Base-by-base conservation (phyloP, 2,329 filamentous ascomycete genomes). In the Aspergillus nomiae region DNA sequence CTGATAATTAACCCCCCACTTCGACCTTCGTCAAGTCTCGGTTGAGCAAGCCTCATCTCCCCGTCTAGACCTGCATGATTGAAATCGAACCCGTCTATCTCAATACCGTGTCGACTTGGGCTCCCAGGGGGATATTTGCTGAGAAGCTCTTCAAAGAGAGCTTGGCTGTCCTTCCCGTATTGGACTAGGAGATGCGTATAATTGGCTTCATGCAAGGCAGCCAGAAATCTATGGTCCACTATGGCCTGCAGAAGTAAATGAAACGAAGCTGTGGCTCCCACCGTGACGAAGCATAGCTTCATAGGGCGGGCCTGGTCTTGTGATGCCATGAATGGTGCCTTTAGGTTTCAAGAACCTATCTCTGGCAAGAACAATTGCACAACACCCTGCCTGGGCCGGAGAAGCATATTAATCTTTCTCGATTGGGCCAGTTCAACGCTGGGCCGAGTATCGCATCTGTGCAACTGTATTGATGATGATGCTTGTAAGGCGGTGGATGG, bases 241-340 rank as follows among this genome's bases (percentile, higher is more conserved):
- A 90, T 86, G 36, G 89, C 86, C 50, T 84, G 79, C 61, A 97
- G 85, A 2, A 99, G 86, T 8, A 83, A 78, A 58, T 85, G 83
- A 78, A 99, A 99, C 24, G 90, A 87, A 19, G 94, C 93, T 0
- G 94, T 99, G 7, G 95, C 94, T 61, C 95, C 95, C 34, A 97
- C 90, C 0, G 95, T 98, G 60, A 97, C 90, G 68, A 99, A 91
- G 75, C 92, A 95, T 59, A 79, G 54, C 67, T 82, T 83, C 56
- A 67, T 73, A 14, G 59, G 21, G n/a, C 4, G 48, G 28, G 9
- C 11, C 16, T 21, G 16, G 48, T 21, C 48, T 12, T 61, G 60
- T 55, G 57, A 61, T 45, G 63, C 56, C 65, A 67, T 69, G 60
- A 56, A 63, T 32, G 60, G 32, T 34, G 19, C 51, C 34, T 26